Percentiles rank a stretch among this genome's conserved stretches.
Conservation (phyloP, 139 green algal species). For the Zygnema cylindricum region DNA sequence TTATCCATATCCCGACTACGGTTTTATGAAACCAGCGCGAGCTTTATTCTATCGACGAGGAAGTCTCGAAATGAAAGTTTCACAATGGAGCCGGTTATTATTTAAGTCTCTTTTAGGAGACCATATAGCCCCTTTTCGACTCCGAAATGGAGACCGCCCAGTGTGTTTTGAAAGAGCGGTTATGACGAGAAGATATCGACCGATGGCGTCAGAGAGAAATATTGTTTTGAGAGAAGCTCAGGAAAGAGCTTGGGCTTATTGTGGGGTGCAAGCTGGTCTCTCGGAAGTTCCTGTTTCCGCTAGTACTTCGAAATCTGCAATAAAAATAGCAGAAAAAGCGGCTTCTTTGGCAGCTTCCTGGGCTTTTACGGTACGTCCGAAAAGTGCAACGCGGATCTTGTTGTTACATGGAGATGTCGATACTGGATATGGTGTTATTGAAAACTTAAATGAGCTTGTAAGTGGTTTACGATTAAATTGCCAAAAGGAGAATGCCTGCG, state of each 20-base stretch:
- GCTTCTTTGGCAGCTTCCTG: background rate
- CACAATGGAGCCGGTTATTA: conserved; percentile 17
- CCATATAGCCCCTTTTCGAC: conserved; percentile 42
- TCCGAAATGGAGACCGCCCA: conserved; percentile 31
- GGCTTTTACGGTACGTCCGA: background rate
- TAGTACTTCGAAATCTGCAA: background rate
- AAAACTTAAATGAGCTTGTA: conserved; percentile 33
- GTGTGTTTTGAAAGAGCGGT: conserved; percentile 44
- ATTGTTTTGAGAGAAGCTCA: conserved; percentile 44
- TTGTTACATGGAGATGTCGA: conserved; percentile 38
- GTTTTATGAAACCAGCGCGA: conserved; percentile 25
- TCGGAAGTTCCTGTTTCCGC: background rate
- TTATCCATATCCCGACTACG: conserved; percentile 50
- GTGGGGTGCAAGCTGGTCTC: background rate
- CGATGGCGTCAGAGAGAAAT: conserved; percentile 1
- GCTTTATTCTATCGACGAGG: conserved; percentile 40
- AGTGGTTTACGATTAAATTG: background rate
- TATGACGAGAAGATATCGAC: conserved; percentile 38
- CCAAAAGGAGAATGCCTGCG: background rate
- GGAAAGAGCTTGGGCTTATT: conserved; percentile 42
- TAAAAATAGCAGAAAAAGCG: too few species aligned
- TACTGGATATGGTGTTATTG: conserved; percentile 32
- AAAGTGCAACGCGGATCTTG: conserved; percentile 1
- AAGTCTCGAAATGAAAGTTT: conserved; percentile 29
- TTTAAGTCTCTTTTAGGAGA: conserved; percentile 40